A percentile compares a stretch with the other conserved stretches of the same genome.
phyloP scores from a whole-genome alignment of 495 filamentous ascomycete genomes.

The Paragyromitra xinjiangensis region DNA sequence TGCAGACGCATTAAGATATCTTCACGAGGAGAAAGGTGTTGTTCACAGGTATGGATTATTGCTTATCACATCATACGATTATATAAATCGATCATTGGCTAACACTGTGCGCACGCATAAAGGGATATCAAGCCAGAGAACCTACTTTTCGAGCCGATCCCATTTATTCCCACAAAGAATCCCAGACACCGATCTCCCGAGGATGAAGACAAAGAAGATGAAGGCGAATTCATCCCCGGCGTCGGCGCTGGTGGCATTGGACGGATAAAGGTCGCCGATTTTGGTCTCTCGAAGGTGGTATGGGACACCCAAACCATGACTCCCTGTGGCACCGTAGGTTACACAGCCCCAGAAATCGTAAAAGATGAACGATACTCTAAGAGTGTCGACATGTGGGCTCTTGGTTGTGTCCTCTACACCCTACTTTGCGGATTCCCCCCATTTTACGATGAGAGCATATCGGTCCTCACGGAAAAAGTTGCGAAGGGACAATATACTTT shows the following conservation, averaged over 20 bases:
- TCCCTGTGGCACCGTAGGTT: constrained; percentile 96
- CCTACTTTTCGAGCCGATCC: constrained; percentile 86
- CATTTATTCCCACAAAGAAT: constrained; percentile 79
- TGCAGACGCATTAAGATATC: constrained; percentile 88
- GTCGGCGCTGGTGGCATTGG: constrained; percentile 93
- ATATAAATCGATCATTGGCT: constrained; percentile 44
- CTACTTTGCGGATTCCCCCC: constrained; percentile 96
- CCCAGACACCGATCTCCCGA: constrained; percentile 81
- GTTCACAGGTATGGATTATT: constrained; percentile 83
- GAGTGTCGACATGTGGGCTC: constrained; percentile 98
- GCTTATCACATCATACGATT: constrained; percentile 22
- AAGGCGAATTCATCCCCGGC: constrained; percentile 89
- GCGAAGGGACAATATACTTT: constrained; percentile 97
- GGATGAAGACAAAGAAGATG: constrained; percentile 96
- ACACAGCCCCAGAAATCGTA: constrained; percentile 98
- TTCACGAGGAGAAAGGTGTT: constrained; percentile 93
- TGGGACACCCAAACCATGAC: constrained; percentile 99
- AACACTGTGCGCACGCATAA: constrained; percentile 12
- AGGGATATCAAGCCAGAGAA: constrained; percentile 99
- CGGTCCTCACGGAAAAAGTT: constrained; percentile 96
- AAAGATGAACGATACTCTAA: constrained; percentile 99
- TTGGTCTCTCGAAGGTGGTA: constrained; percentile 95
- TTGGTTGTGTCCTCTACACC: constrained; percentile 97
- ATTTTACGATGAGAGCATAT: constrained; percentile 98
- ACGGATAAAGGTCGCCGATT: constrained; percentile 95